Base-by-base conservation (phyloP, 345 rosid genomes). In the Citrus reticulata region DNA sequence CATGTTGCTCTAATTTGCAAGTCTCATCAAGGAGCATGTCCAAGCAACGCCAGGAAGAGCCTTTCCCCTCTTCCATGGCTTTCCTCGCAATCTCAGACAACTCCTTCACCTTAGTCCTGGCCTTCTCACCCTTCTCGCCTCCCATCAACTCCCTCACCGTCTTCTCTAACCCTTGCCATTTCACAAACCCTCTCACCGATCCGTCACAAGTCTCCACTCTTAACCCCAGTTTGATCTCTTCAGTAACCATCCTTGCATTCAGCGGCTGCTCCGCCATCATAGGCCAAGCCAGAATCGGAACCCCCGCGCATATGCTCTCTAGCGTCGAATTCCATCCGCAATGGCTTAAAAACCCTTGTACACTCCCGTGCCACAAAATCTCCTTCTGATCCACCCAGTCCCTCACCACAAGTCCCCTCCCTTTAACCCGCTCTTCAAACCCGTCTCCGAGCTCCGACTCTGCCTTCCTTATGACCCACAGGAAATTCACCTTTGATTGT, bases 301-400 rank as follows among this genome's bases (percentile, higher is more conserved):
- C 91, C 2, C 89, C 95, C 1, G 86, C 88, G 34, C 92, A 84
- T 77, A 95, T 81, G 80, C 94, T 90, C 80, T 95, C 98, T 73
- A 87, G 60, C 0, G 82, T 84, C 5, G 98, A 95, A 72, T 93
- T 95, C 98, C 97, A 93, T 7, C 97, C 98, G 39, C 98, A 95
- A 51, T 95, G 98, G 49, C 94, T 93, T 73, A 93, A 54, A 55
- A 91, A 92, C 29, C 98, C 98, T 83, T 80, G 29, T 9, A 95
- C 83, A 39, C 91, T 85, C 10, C 34, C 77, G 85, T 95, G 98
- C 72, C 22, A 54, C 20, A 95, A 37, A 51, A 93, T 88, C 78
- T 87, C 88, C 72, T 78, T 82, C 70, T 93, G 95, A 14, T 93
- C 86, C 4, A 95, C 97, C 95, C 98, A 95, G 2, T 89, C 91